These are phyloP conservation scores for Marchantia paleacea DNA, from an alignment of 225 moss, liverwort and hornwort species.

Conservation along the genomic window DNA sequence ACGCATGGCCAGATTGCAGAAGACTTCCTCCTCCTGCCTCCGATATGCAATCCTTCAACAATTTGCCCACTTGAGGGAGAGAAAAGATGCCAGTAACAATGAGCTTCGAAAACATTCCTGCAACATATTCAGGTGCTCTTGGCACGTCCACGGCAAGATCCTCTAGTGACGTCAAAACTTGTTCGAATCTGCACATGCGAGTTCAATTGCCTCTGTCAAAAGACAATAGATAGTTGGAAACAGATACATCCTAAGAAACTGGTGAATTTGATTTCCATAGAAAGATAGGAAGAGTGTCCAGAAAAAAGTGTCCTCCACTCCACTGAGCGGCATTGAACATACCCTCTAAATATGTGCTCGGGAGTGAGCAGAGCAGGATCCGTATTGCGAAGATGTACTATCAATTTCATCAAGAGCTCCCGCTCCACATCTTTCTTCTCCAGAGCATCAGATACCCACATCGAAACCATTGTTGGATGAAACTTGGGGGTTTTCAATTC, in stretches of 20 bases:
- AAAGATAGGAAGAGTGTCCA: not conserved
- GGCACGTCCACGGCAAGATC: constrained; percentile 89
- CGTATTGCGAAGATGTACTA: constrained; percentile 54
- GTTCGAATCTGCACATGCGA: constrained; percentile 52
- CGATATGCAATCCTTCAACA: constrained; percentile 61
- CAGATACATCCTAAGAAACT: too few species aligned
- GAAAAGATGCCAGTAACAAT: constrained; percentile 51
- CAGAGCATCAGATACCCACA: constrained; percentile 71
- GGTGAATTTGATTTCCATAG: too few species aligned
- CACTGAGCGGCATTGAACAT: not conserved
- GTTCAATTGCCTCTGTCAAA: not conserved
- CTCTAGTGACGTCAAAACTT: constrained; percentile 58
- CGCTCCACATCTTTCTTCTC: constrained; percentile 79
- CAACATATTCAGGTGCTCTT: constrained; percentile 77
- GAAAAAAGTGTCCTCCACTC: not conserved
- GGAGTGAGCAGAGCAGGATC: constrained; percentile 52
- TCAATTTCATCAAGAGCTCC: constrained; percentile 59
- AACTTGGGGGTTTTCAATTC: constrained; percentile 67
- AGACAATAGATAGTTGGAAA: too few species aligned
- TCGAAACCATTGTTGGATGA: constrained; percentile 61
- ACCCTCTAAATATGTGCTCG: constrained; percentile 78
- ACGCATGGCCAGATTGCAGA: constrained; percentile 55
- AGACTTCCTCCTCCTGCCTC: constrained; percentile 52
- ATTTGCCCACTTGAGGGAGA: constrained; percentile 63
- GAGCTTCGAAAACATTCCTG: constrained; percentile 60